A percentile compares a stretch with the other conserved stretches of the same genome.
phyloP scores from a whole-genome alignment of 2,329 filamentous ascomycete species.

The Penicillium nordicum region DNA sequence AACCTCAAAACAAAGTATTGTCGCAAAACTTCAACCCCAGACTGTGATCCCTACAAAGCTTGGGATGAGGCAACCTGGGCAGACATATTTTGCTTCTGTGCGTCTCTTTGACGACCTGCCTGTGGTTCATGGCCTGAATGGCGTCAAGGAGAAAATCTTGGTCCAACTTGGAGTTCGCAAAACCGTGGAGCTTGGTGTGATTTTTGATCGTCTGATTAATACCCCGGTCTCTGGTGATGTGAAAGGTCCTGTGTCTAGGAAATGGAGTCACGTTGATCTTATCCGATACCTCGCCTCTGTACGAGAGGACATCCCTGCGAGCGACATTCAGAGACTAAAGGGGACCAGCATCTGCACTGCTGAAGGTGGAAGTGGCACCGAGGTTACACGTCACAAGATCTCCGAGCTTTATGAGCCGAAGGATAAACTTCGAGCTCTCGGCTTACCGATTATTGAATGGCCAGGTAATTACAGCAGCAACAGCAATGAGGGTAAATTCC shows the following conservation, averaged over 20 bases:
- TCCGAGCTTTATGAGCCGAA: constrained; percentile 80
- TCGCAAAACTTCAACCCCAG: constrained; percentile 61
- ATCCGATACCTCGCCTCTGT: constrained; percentile 94
- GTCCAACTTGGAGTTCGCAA: constrained; percentile 82
- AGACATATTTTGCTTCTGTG: constrained; percentile 91
- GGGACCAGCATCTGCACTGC: constrained; percentile 79
- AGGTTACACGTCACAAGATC: constrained; percentile 63
- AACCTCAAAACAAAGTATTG: constrained; percentile 62
- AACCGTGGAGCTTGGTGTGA: constrained; percentile 89
- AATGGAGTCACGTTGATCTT: constrained; percentile 90
- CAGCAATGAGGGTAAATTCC: constrained; percentile 70
- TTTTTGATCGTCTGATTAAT: constrained; percentile 80
- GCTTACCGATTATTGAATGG: constrained; percentile 78
- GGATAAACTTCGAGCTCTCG: constrained; percentile 64
- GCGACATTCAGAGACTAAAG: constrained; percentile 75
- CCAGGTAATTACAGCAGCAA: constrained; percentile 65
- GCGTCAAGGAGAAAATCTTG: constrained; percentile 88
- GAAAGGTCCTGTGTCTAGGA: constrained; percentile 47
- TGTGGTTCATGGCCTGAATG: constrained; percentile 68
- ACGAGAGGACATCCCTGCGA: constrained; percentile 76
- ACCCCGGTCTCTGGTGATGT: constrained; percentile 49
- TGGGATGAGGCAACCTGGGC: constrained; percentile 79
- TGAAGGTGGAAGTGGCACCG: constrained; percentile 57
- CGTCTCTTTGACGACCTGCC: constrained; percentile 93
- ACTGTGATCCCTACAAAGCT: constrained; percentile 84